Base-by-base conservation (phyloP, 1,284 basidiomycete genomes). In the Lentinus polychrous region DNA sequence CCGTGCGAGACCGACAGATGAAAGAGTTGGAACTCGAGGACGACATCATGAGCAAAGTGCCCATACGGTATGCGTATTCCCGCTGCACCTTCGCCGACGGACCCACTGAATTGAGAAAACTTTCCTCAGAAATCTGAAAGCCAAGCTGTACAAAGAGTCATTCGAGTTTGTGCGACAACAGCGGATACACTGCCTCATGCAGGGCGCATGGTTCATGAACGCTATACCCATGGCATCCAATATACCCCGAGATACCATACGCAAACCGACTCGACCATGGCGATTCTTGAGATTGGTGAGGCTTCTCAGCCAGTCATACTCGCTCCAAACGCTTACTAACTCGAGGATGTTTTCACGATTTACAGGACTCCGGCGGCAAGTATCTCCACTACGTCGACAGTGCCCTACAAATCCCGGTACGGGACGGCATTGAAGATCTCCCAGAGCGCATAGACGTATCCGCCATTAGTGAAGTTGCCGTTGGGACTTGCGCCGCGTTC, bases 151-250 rank as follows among this genome's bases (percentile, higher is more conserved):
- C 69, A 88, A 84, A 57, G 94, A 97, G 62, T 94, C 91, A 12
- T 93, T 84, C 59, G 93, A 95, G 60, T 95, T 96, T 59, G 86
- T 98, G 23, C 76, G 87, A 24, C 86, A 91, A 62, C 94, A 98
- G 67, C 77, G 94, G 40, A 85, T 94, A 57, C 86, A 91, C 55
- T 94, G 91, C 61, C 65, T 95, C 37, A 68, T 91, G 43, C 86
- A 91, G 60, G 91, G 91, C n/a, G 87, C 91, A 32, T 94, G 91
- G 91, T 94, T 94, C 66, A 77, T 87, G 54, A 90, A 87, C 58
- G 86, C 79, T 4, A 66, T 85, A 35, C 79, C 79, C 0, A 58
- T 73, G 22, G 66, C 72, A 10, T 68, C 76, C 1, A 71, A 69
- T 12, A 61, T 65, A 11, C 59, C 76, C 6, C 72, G 77, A 42